A percentile compares a stretch with the other conserved stretches of the same genome.
phyloP scores from a whole-genome alignment of 257 asterid genomes.

The Solanum clarkiae region DNA sequence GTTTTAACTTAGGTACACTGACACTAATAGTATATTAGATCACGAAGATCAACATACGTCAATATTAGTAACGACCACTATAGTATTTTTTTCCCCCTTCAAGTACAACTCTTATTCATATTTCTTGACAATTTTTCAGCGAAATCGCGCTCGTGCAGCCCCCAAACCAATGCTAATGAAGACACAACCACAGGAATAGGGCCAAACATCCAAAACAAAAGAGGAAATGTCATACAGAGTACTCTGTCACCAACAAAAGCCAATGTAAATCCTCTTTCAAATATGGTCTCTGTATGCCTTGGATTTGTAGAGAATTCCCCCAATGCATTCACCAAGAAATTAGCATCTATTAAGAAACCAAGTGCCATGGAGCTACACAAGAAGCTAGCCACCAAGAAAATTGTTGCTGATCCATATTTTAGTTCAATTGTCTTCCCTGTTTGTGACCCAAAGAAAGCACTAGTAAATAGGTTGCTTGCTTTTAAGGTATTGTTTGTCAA shows the following conservation, averaged over 20 bases:
- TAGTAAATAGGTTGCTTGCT: conserved; percentile 19
- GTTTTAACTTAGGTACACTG: not conserved
- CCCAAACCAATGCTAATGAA: conserved; percentile 55
- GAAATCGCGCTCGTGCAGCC: conserved; percentile 49
- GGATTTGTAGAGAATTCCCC: conserved; percentile 36
- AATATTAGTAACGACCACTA: not conserved
- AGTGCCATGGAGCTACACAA: conserved; percentile 60
- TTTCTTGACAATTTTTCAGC: not conserved
- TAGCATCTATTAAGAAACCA: conserved; percentile 45
- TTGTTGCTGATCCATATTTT: conserved; percentile 46
- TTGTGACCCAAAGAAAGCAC: conserved; percentile 38
- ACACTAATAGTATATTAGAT: not conserved
- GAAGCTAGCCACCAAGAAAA: conserved; percentile 51
- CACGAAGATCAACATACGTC: not conserved
- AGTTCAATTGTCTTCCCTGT: conserved; percentile 39
- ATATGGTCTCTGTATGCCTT: conserved; percentile 30
- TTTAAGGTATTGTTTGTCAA: conserved; percentile 60
- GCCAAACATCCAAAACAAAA: conserved; percentile 65
- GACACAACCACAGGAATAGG: conserved; percentile 52
- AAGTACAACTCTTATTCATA: not conserved
- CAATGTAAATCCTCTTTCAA: conserved; percentile 59
- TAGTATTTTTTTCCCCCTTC: not conserved
- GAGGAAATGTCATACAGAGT: conserved; percentile 47
- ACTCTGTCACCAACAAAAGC: conserved; percentile 62
- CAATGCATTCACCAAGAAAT: conserved; percentile 59